These are phyloP conservation scores for Irpex lacteus DNA, from an alignment of 1,284 basidiomycete species.

Conservation along the genomic window DNA sequence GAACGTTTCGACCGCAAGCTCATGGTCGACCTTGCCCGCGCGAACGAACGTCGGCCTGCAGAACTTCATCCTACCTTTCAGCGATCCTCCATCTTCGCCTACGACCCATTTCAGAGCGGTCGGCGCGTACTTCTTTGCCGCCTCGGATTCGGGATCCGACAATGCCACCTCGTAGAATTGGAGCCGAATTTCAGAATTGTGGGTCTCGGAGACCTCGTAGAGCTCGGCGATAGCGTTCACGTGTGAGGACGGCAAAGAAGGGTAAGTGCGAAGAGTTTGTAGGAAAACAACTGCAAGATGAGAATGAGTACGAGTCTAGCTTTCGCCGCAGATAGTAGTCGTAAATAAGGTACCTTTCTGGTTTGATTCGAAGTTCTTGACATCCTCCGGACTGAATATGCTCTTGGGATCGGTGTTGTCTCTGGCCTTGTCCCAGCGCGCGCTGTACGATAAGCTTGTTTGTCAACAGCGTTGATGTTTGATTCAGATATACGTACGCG, in stretches of 20 bases:
- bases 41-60: conserved; percentile 65
- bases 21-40: conserved; percentile 53
- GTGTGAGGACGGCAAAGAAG: conserved; percentile 53
- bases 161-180: conserved; percentile 70
- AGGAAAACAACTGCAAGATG: conserved; percentile 64
- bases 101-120: conserved; percentile 64
- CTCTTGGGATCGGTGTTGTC: background rate
- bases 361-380: conserved; percentile 59
- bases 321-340: too few relatives aligned
- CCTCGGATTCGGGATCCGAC: conserved; percentile 44
- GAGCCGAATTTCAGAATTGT: conserved; percentile 70
- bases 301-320: background rate
- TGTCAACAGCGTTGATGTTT: too few relatives aligned
- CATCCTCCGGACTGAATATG: conserved; percentile 48
- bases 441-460: background rate
- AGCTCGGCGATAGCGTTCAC: conserved; percentile 44
- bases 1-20: conserved; percentile 64
- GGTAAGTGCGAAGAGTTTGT: conserved; percentile 59
- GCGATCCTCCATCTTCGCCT: conserved; percentile 53
- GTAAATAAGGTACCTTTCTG: conserved; percentile 51
- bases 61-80: conserved; percentile 83
- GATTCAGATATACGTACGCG: conserved; percentile 4
- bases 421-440: conserved; percentile 3
- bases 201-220: conserved; percentile 50
- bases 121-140: conserved; percentile 45